Evolutionary conservation across 169 alveolate genomes (phyloP).

Genomic region (Plasmodium falciparum): DNA sequence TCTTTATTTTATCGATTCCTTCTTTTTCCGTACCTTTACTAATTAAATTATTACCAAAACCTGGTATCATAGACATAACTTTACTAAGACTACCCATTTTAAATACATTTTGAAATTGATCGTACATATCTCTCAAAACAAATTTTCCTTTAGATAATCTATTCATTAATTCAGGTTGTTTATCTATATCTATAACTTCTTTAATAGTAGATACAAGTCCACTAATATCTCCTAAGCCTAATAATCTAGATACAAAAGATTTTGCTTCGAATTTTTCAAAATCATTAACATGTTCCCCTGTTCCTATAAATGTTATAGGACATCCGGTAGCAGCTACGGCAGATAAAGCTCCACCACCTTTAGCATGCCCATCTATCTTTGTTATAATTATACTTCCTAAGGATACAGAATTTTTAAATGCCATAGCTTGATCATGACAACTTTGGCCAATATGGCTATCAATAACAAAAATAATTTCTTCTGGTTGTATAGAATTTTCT

Average conservation of each 20-base stretch:
- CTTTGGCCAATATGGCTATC: slow-evolving; percentile 99
- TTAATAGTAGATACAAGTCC: slow-evolving; percentile 96
- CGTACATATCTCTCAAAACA: slow-evolving; percentile 97
- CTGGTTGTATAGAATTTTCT: slow-evolving; percentile 95
- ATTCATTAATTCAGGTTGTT: slow-evolving; percentile 95
- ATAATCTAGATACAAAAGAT: slow-evolving; percentile 97
- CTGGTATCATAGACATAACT: slow-evolving; percentile 97
- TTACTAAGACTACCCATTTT: slow-evolving; percentile 97
- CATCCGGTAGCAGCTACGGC: slow-evolving; percentile 98
- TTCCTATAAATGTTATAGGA: slow-evolving; percentile 96
- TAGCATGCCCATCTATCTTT: slow-evolving; percentile 99
- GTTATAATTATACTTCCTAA: slow-evolving; percentile 99
- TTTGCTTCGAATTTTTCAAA: slow-evolving; percentile 98
- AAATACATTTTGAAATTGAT: slow-evolving; percentile 95
- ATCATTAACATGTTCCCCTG: slow-evolving; percentile 99
- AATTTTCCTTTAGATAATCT: slow-evolving; percentile 96
- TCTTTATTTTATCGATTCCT: slow-evolving; percentile 95
- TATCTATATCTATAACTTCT: slow-evolving; percentile 96
- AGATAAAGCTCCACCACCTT: slow-evolving; percentile 99
- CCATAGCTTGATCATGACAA: slow-evolving; percentile 99
- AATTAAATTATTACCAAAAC: slow-evolving; percentile 90
- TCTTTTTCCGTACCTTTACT: slow-evolving; percentile 97
- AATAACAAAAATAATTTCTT: slow-evolving; percentile 97
- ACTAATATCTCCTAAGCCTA: slow-evolving; percentile 98
- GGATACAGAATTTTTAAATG: slow-evolving; percentile 96